Evolutionary conservation across 768 basidiomycete genomes (phyloP).

Genomic region (Panus rudis): DNA sequence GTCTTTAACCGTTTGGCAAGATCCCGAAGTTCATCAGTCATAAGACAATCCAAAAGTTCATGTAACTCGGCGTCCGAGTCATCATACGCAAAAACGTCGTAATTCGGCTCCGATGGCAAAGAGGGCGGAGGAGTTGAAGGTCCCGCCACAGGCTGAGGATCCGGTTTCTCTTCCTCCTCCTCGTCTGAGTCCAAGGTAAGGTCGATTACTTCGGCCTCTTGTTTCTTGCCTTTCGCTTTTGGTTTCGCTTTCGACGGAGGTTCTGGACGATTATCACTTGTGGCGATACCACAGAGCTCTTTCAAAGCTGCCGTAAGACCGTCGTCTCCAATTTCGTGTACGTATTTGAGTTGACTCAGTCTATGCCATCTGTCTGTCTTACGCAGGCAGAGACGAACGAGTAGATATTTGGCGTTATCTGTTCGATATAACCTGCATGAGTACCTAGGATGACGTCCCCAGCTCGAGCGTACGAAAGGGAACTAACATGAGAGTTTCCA

Average conservation of each 20-base stretch:
- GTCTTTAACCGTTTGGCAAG: constrained; percentile 41
- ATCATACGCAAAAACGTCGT: constrained; percentile 30
- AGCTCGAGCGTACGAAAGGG: neutral
- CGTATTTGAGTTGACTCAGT: constrained; percentile 36
- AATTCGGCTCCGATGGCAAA: constrained; percentile 4
- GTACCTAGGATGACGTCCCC: neutral
- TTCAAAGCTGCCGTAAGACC: constrained; percentile 37
- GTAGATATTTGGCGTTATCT: constrained; percentile 57
- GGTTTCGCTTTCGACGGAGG: neutral
- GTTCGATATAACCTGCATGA: neutral
- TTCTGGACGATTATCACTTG: neutral
- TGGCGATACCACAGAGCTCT: constrained; percentile 33
- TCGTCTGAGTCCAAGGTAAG: constrained; percentile 29
- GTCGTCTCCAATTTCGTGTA: constrained; percentile 32
- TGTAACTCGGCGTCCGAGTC: constrained; percentile 33
- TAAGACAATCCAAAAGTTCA: constrained; percentile 38
- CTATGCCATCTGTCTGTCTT: constrained; percentile 52
- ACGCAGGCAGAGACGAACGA: constrained; percentile 56
- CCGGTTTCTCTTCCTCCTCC: constrained; percentile 6
- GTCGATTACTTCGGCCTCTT: constrained; percentile 29
- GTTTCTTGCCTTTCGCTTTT: constrained; percentile 13
- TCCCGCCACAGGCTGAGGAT: constrained; percentile 5
- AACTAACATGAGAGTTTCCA: constrained; percentile 6
- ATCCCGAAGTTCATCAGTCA: constrained; percentile 34
- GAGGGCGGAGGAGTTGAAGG: constrained; percentile 2